Conservation (phyloP, 2,329 filamentous ascomycete genomes). For the Diaporthe eres region DNA sequence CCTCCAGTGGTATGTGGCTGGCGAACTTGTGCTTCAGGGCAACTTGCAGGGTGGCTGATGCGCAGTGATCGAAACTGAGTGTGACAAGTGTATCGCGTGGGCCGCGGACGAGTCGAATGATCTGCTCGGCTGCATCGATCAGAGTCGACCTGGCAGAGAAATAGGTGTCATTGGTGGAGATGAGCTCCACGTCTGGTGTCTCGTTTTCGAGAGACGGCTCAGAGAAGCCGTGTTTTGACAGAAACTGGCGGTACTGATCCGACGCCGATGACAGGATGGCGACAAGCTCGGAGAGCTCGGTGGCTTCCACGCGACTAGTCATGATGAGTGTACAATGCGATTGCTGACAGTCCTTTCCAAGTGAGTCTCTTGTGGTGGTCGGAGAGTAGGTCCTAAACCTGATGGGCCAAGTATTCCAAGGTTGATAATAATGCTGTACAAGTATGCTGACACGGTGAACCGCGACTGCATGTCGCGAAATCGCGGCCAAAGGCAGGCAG, state of each 20-base stretch:
- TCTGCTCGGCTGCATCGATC: conserved; percentile 6
- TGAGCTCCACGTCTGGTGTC: conserved; percentile 4
- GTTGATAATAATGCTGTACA: background rate
- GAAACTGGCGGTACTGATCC: background rate
- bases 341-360: background rate
- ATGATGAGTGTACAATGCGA: background rate
- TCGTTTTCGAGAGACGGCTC: background rate
- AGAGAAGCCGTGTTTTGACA: background rate
- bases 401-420: background rate
- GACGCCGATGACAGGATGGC: background rate
- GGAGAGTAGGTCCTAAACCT: background rate
- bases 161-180: background rate
- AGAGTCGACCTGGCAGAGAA: conserved; percentile 13
- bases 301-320: conserved; percentile 3
- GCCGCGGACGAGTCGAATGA: conserved; percentile 12
- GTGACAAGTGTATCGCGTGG: conserved; percentile 2
- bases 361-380: background rate
- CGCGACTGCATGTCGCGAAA: background rate
- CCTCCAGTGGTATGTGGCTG: conserved; percentile 4
- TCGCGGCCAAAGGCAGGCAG: background rate
- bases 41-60: conserved; percentile 3
- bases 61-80: conserved; percentile 7
- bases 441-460: background rate
- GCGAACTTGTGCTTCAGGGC: conserved; percentile 4
- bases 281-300: conserved; percentile 9